Evolutionary conservation across 768 basidiomycete genomes (phyloP).

Genomic region (Xerocomellus chrysenteron): DNA sequence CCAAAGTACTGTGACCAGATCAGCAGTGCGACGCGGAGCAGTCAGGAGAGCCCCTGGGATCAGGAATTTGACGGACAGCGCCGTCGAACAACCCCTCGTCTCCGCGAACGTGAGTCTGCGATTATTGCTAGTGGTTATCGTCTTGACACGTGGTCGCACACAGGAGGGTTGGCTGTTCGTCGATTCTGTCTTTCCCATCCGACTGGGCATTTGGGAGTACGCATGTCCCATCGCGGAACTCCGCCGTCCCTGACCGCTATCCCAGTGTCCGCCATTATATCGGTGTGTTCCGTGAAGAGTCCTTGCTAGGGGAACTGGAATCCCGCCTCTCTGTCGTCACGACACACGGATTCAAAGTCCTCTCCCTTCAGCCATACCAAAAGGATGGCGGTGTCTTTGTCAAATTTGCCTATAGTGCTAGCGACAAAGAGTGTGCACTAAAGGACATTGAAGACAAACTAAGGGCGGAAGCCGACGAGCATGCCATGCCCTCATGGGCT

Average conservation of each 20-base stretch:
- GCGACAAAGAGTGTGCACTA: conserved; percentile 39
- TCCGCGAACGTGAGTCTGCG: conserved; percentile 20
- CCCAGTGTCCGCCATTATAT: conserved; percentile 62
- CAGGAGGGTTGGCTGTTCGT: conserved; percentile 65
- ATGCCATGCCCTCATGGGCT: conserved; percentile 63
- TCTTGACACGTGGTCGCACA: conserved; percentile 13
- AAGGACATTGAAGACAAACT: conserved; percentile 51
- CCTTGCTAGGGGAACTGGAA: conserved; percentile 49
- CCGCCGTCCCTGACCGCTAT: conserved; percentile 4
- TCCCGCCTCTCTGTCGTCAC: conserved; percentile 51
- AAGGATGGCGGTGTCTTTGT: conserved; percentile 92
- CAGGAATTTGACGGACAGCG: conserved; percentile 11
- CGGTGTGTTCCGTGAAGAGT: conserved; percentile 58
- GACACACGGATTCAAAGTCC: conserved; percentile 57
- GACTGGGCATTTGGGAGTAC: conserved; percentile 71
- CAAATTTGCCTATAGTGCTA: conserved; percentile 56
- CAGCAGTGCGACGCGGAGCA: conserved; percentile 2
- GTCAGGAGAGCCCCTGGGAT: not conserved
- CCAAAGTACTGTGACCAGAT: not conserved
- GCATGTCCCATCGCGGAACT: conserved; percentile 25
- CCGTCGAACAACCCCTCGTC: not conserved
- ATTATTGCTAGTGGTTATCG: conserved; percentile 10
- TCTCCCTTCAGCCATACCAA: conserved; percentile 58
- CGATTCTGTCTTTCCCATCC: conserved; percentile 77
- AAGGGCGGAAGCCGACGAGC: conserved; percentile 40